Conservation (phyloP, 352 stramenopile genomes). For the Phytophthora rubi region DNA sequence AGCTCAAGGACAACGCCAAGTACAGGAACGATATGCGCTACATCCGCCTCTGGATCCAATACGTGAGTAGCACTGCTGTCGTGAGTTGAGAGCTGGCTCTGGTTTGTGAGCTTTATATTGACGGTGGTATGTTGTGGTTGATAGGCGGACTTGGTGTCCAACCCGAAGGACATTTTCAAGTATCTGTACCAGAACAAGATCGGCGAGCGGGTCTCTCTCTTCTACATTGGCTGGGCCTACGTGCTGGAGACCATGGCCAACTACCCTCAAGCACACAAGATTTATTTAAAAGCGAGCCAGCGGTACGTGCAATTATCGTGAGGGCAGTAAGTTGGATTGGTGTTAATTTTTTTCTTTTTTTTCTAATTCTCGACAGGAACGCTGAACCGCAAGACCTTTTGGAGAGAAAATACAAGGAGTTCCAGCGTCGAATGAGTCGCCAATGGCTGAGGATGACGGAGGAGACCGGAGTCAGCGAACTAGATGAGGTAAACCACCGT, state of each 20-base stretch:
- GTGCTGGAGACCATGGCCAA: conserved; percentile 82
- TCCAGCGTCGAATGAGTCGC: conserved; percentile 83
- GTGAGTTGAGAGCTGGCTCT: background rate
- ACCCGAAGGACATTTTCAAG: conserved; percentile 91
- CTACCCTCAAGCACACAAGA: conserved; percentile 85
- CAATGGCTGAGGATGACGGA: conserved; percentile 80
- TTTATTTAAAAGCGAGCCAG: conserved; percentile 86
- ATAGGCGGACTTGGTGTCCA: conserved; percentile 84
- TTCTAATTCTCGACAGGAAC: conserved; percentile 46
- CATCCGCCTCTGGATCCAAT: conserved; percentile 89
- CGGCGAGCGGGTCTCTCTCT: conserved; percentile 77
- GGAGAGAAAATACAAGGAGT: conserved; percentile 82
- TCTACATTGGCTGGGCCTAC: conserved; percentile 89
- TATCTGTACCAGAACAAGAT: conserved; percentile 91
- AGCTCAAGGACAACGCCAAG: conserved; percentile 58
- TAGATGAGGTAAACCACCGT: conserved; percentile 56
- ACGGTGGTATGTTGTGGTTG: conserved; percentile 6
- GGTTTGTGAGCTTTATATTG: background rate
- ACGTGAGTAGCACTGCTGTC: conserved; percentile 50
- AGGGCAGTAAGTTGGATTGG: background rate
- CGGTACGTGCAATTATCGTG: conserved; percentile 59
- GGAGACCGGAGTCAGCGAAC: conserved; percentile 30
- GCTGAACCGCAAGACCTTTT: conserved; percentile 72
- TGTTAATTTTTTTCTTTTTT: too few species aligned
- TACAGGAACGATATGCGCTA: conserved; percentile 88